These are phyloP conservation scores for Trichoderma asperellum DNA, from an alignment of 2,329 filamentous ascomycete species.

Conservation along the genomic window DNA sequence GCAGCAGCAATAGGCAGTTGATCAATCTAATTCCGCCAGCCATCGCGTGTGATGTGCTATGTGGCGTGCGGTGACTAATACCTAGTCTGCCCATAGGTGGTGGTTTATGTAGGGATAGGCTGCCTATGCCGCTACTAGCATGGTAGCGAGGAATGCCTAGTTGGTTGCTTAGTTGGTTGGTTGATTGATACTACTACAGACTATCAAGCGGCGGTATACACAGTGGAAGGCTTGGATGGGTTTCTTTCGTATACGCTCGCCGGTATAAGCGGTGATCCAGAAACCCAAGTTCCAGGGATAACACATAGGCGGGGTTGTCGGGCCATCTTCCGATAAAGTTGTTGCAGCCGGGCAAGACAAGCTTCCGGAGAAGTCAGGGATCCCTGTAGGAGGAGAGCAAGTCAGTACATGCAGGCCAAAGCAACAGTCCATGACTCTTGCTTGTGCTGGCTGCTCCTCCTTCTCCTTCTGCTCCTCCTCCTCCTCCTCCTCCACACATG, in stretches of 20 bases:
- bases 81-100: neutral
- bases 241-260: neutral
- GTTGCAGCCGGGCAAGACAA: constrained; percentile 5
- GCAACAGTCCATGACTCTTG: neutral
- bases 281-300: neutral
- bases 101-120: neutral
- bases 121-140: neutral
- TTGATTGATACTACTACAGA: neutral
- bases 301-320: neutral
- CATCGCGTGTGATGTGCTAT: neutral
- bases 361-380: constrained; percentile 1
- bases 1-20: constrained; percentile 13
- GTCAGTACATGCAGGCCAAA: neutral
- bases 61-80: neutral
- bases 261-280: neutral
- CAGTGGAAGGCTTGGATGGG: neutral
- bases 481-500: neutral
- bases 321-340: constrained; percentile 19
- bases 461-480: neutral
- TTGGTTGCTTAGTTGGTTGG: neutral
- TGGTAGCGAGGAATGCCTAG: neutral
- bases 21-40: neutral
- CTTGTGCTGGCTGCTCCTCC: neutral
- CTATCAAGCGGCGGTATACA: neutral
- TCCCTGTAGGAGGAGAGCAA: neutral